A percentile compares a stretch with the other conserved stretches of the same genome.
Evolutionary conservation across 805 yeast species (phyloP).

Genomic region (Nakazawaea laoshanensis): DNA sequence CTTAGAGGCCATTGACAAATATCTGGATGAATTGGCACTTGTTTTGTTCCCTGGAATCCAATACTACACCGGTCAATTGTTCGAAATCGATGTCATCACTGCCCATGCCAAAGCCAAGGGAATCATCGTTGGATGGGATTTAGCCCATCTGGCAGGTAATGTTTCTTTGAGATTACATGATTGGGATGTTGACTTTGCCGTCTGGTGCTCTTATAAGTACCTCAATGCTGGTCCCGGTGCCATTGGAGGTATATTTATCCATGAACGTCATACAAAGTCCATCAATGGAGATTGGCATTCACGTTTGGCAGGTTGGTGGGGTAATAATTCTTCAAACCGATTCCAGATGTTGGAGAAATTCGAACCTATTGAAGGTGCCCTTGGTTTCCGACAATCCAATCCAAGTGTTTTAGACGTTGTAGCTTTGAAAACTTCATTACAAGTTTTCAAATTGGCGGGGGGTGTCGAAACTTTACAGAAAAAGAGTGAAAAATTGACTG

Average conservation of each 20-base stretch:
- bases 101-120: slow-evolving; percentile 40
- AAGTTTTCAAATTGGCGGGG: slow-evolving; percentile 49
- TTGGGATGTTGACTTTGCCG: slow-evolving; percentile 91
- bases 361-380: slow-evolving; percentile 77
- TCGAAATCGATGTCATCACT: slow-evolving; percentile 71
- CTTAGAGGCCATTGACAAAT: slow-evolving; percentile 39
- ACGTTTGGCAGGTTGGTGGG: slow-evolving; percentile 97
- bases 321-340: slow-evolving; percentile 61
- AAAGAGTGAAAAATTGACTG: slow-evolving; percentile 52
- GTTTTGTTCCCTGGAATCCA: slow-evolving; percentile 85
- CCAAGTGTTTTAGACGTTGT: slow-evolving; percentile 85
- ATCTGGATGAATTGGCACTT: slow-evolving; percentile 58
- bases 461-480: slow-evolving; percentile 52
- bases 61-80: slow-evolving; percentile 84
- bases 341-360: slow-evolving; percentile 75
- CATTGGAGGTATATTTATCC: slow-evolving; percentile 78
- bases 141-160: slow-evolving; percentile 93
- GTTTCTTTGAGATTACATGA: slow-evolving; percentile 70
- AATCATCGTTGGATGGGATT: slow-evolving; percentile 82
- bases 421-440: slow-evolving; percentile 57
- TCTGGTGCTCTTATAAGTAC: slow-evolving; percentile 91
- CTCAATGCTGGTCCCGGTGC: slow-evolving; percentile 92
- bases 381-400: slow-evolving; percentile 84
- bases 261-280: slow-evolving; percentile 35
- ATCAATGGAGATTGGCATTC: slow-evolving; percentile 46